phyloP scores from a whole-genome alignment of 768 basidiomycete genomes.

The Tylopilus rubrobrunneus region DNA sequence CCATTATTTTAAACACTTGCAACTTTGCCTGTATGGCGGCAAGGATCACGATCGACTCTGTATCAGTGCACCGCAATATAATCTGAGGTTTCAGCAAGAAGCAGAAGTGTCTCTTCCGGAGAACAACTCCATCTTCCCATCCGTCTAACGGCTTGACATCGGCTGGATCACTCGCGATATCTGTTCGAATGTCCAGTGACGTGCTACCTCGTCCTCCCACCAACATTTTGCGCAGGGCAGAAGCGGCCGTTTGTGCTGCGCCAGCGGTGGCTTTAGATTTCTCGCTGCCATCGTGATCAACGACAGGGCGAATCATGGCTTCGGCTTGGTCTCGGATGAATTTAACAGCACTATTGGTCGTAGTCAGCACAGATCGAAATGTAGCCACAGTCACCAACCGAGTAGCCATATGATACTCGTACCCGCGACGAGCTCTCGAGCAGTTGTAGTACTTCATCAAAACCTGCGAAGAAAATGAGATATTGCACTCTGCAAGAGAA shows the following conservation, averaged over 20 bases:
- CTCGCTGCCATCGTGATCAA: conserved; percentile 17
- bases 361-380: conserved; percentile 7
- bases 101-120: conserved; percentile 72
- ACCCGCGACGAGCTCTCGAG: conserved; percentile 66
- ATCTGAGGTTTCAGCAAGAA: conserved; percentile 91
- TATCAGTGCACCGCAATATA: conserved; percentile 60
- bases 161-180: conserved; percentile 29
- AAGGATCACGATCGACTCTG: conserved; percentile 61
- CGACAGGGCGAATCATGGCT: conserved; percentile 23
- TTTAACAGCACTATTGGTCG: conserved; percentile 61
- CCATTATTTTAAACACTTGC: conserved; percentile 77
- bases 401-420: conserved; percentile 87
- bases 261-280: conserved; percentile 32
- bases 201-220: conserved; percentile 49
- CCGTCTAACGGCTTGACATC: conserved; percentile 60
- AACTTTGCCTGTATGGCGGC: conserved; percentile 79
- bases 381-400: conserved; percentile 44
- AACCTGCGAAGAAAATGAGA: conserved; percentile 46
- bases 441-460: conserved; percentile 87
- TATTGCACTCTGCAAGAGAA: neutral
- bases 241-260: conserved; percentile 64
- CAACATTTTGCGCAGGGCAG: conserved; percentile 62
- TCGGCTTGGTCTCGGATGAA: conserved; percentile 84
- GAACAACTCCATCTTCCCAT: conserved; percentile 68
- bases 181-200: conserved; percentile 35